Conservation (phyloP, 78 protist species). For the Tieghemostelium lacteum region DNA sequence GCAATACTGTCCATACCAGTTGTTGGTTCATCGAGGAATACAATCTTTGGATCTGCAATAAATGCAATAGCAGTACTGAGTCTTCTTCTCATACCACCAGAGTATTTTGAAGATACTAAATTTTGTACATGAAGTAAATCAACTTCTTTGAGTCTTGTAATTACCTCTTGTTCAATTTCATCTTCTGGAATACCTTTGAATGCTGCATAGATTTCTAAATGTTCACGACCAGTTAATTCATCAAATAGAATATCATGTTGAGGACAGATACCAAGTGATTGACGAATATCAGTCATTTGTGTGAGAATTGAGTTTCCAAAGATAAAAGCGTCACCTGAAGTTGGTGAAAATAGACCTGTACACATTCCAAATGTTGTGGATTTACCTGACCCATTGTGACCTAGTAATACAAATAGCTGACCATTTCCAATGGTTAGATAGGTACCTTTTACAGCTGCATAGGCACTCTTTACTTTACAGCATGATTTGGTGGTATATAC, state of each 20-base stretch:
- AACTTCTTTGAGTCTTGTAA: slow-evolving; percentile 20
- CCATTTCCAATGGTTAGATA: slow-evolving; percentile 3
- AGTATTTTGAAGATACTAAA: slow-evolving; percentile 1
- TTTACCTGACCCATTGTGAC: too few species aligned
- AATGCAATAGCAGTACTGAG: slow-evolving; percentile 87
- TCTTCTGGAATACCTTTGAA: slow-evolving; percentile 36
- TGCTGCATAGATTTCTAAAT: slow-evolving; percentile 49
- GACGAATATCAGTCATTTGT: slow-evolving; percentile 36
- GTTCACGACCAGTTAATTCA: slow-evolving; percentile 57
- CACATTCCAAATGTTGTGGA: background rate
- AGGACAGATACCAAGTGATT: slow-evolving; percentile 48
- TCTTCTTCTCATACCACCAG: slow-evolving; percentile 91
- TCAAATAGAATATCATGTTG: slow-evolving; percentile 59
- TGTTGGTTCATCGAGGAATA: slow-evolving; percentile 90
- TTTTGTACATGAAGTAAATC: slow-evolving; percentile 16
- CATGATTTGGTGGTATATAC: background rate
- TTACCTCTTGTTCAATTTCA: slow-evolving; percentile 25
- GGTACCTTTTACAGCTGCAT: background rate
- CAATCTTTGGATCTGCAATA: slow-evolving; percentile 79
- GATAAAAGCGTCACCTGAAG: slow-evolving; percentile 19
- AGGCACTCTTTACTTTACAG: background rate
- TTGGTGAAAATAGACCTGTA: slow-evolving; percentile 4
- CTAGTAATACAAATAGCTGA: background rate
- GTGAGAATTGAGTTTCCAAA: background rate
- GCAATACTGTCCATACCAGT: slow-evolving; percentile 87